A percentile compares a stretch with the other conserved stretches of the same genome.
Evolutionary conservation across 2,329 filamentous ascomycete genomes (phyloP).

Genomic region (Colletotrichum sp.): DNA sequence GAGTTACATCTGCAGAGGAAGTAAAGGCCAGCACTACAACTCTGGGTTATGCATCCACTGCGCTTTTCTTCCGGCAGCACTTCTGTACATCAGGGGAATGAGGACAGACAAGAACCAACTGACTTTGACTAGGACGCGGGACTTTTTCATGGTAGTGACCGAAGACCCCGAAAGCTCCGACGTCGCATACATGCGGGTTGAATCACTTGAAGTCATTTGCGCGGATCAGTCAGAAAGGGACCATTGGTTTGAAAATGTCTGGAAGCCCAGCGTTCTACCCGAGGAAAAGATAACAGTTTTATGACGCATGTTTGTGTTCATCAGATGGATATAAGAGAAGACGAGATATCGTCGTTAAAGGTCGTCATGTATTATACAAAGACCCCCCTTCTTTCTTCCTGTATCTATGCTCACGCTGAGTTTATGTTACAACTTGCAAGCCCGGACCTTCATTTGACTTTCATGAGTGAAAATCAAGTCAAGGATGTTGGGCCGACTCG

Average conservation of each 20-base stretch:
- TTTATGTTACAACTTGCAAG: background rate
- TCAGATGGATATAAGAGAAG: fast-evolving
- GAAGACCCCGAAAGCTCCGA: background rate
- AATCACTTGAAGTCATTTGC: background rate
- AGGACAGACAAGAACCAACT: background rate
- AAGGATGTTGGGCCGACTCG: background rate
- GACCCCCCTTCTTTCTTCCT: fast-evolving
- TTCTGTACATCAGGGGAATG: background rate
- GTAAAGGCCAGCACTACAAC: too few species aligned
- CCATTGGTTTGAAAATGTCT: background rate
- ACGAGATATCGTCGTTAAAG: background rate
- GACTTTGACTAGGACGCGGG: background rate
- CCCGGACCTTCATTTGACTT: background rate
- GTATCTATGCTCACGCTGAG: background rate
- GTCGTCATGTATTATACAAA: background rate
- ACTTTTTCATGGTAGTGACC: background rate
- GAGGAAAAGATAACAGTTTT: background rate
- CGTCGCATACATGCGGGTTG: background rate
- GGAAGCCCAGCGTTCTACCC: background rate
- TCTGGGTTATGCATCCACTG: background rate
- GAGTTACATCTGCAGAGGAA: background rate
- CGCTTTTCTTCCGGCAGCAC: background rate
- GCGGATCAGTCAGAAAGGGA: background rate
- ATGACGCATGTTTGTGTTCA: fast-evolving
- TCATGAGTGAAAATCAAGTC: background rate